A percentile compares a stretch with the other conserved stretches of the same genome.
phyloP scores from a whole-genome alignment of 2,329 filamentous ascomycete species.

The Paracorniculantispora psalliotae region DNA sequence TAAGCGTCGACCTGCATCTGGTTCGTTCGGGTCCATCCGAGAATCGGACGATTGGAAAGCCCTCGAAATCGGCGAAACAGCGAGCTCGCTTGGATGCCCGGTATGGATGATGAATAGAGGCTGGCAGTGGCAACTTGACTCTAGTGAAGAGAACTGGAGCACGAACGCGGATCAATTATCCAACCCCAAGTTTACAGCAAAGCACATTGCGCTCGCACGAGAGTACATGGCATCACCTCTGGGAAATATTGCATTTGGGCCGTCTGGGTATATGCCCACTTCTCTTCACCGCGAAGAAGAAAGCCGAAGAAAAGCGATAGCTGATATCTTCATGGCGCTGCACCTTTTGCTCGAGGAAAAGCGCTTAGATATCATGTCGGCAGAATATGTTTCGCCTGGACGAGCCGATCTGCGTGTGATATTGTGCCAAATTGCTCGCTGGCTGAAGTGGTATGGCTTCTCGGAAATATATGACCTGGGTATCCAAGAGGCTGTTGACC shows the following conservation, averaged over 20 bases:
- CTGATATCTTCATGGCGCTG: constrained; percentile 67
- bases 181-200: constrained; percentile 39
- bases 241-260: constrained; percentile 51
- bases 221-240: constrained; percentile 58
- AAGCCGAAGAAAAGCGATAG: constrained; percentile 54
- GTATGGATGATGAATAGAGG: constrained; percentile 56
- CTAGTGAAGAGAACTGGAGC: constrained; percentile 29
- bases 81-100: constrained; percentile 46
- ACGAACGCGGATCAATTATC: constrained; percentile 22
- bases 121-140: constrained; percentile 69
- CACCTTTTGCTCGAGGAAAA: constrained; percentile 87
- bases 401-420: constrained; percentile 60
- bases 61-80: constrained; percentile 42
- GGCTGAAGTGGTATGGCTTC: constrained; percentile 67
- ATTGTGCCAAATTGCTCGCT: constrained; percentile 73
- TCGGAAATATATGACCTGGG: constrained; percentile 46
- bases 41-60: constrained; percentile 43
- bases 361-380: constrained; percentile 64
- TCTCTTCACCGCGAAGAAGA: constrained; percentile 47
- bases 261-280: constrained; percentile 61
- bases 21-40: constrained; percentile 31
- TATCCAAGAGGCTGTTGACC: constrained; percentile 43
- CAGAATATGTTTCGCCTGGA: constrained; percentile 40
- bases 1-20: constrained; percentile 29
- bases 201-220: constrained; percentile 54